These are phyloP conservation scores for Plectosphaerella plurivora DNA, from an alignment of 2,329 filamentous ascomycete genomes.

Conservation along the genomic window DNA sequence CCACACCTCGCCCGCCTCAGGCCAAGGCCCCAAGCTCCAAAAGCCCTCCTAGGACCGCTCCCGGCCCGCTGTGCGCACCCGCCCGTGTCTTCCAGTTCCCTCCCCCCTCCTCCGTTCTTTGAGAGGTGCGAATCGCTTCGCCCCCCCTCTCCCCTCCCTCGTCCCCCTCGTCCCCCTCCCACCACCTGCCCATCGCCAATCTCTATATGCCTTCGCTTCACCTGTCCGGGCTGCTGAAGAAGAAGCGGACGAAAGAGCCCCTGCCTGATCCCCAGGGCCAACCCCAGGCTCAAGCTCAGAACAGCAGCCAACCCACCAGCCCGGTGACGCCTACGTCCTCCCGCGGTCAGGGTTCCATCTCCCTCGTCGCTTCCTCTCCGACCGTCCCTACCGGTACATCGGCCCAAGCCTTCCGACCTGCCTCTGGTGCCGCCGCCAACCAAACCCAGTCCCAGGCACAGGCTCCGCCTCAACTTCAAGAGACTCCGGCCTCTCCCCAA, in stretches of 20 bases:
- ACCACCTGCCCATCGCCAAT: slow-evolving; percentile 20
- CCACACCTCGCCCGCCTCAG: background rate
- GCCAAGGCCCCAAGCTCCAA: background rate
- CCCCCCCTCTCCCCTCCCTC: slow-evolving; percentile 19
- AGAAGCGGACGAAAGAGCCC: slow-evolving; percentile 95
- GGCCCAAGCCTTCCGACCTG: slow-evolving; percentile 1
- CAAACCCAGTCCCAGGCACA: slow-evolving; percentile 2
- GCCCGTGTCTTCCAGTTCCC: background rate
- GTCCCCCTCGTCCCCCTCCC: slow-evolving; percentile 17
- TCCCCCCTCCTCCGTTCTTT: background rate
- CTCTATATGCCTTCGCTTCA: slow-evolving; percentile 76
- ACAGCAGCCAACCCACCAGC: slow-evolving; percentile 56
- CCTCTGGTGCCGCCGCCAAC: background rate
- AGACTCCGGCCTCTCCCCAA: background rate
- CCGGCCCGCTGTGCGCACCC: background rate
- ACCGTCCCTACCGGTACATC: slow-evolving; percentile 4
- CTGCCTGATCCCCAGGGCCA: slow-evolving; percentile 61
- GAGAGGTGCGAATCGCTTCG: background rate
- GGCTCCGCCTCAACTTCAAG: background rate
- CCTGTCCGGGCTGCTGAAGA: slow-evolving; percentile 77
- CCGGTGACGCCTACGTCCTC: slow-evolving; percentile 50
- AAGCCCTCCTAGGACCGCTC: background rate
- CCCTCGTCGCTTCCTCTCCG: slow-evolving; percentile 14
- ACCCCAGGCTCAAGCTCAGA: background rate
- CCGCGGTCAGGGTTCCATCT: slow-evolving; percentile 14